Conservation (phyloP, 768 basidiomycete species). For the Boletus tomentosulus region DNA sequence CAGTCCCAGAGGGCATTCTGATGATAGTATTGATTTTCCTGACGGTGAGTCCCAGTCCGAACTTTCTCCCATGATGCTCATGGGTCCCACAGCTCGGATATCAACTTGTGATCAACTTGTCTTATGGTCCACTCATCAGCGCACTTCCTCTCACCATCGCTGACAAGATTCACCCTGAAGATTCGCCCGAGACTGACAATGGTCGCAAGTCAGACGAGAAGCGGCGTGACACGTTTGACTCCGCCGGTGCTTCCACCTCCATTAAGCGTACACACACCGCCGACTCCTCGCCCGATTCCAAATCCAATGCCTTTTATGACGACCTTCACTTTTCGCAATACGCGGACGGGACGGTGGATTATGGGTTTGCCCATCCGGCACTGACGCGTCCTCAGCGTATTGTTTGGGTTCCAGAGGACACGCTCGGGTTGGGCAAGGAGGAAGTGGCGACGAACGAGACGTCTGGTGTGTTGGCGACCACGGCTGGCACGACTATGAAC, state of each 20-base stretch:
- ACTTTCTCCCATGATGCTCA: background rate
- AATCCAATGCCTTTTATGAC: constrained; percentile 9
- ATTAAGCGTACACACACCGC: background rate
- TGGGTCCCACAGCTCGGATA: constrained; percentile 46
- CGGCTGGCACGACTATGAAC: constrained; percentile 53
- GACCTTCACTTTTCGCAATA: constrained; percentile 24
- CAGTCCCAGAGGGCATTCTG: constrained; percentile 71
- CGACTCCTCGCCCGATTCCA: constrained; percentile 3
- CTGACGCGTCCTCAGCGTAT: constrained; percentile 65
- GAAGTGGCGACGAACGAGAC: constrained; percentile 56
- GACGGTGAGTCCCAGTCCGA: constrained; percentile 53
- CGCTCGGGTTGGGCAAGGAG: constrained; percentile 44
- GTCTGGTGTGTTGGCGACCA: constrained; percentile 48
- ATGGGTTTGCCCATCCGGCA: constrained; percentile 88
- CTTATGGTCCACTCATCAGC: constrained; percentile 73
- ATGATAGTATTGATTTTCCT: constrained; percentile 82
- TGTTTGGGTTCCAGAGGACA: constrained; percentile 83
- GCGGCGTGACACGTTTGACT: constrained; percentile 10
- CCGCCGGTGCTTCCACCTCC: constrained; percentile 6
- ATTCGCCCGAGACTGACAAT: background rate
- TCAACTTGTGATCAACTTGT: constrained; percentile 69
- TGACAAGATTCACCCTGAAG: constrained; percentile 50
- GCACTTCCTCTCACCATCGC: constrained; percentile 78
- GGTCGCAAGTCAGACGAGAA: constrained; percentile 14
- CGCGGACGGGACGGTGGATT: constrained; percentile 33